phyloP scores from a whole-genome alignment of 768 basidiomycete species.

The Dacryopinax spathularia region DNA sequence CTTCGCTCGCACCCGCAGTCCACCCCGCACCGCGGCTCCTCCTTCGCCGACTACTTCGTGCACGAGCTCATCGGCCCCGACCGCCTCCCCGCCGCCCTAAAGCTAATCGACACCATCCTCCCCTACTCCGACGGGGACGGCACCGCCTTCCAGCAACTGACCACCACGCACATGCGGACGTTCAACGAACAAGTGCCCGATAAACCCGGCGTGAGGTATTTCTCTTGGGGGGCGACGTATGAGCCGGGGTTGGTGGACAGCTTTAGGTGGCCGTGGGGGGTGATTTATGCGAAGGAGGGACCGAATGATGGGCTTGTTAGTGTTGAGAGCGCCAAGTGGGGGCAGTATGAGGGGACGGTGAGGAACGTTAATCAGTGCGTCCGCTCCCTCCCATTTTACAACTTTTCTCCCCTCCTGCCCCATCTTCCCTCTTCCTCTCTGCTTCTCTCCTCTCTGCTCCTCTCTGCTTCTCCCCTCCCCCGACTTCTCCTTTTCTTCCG shows the following conservation, averaged over 20 bases:
- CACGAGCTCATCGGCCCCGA: conserved; percentile 33
- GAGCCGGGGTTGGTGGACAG: conserved; percentile 75
- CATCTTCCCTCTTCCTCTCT: neutral
- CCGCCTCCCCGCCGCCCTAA: conserved; percentile 27
- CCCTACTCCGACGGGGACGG: conserved; percentile 93
- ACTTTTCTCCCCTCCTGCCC: neutral
- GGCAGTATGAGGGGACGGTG: conserved; percentile 88
- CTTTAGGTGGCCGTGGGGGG: conserved; percentile 51
- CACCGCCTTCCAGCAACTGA: conserved; percentile 80
- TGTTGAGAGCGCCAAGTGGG: conserved; percentile 80
- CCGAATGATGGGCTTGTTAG: conserved; percentile 91
- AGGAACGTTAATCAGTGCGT: conserved; percentile 83
- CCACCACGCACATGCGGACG: conserved; percentile 64
- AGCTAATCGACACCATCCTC: conserved; percentile 49
- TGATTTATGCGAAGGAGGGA: conserved; percentile 75
- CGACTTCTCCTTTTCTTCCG: neutral
- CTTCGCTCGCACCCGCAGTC: no score
- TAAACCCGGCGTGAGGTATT: conserved; percentile 66
- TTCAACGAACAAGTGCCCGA: conserved; percentile 85
- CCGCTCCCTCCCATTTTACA: conserved; percentile 16
- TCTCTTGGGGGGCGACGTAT: conserved; percentile 89
- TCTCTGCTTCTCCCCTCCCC: neutral
- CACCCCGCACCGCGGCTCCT: conserved; percentile 84
- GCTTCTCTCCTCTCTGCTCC: neutral
- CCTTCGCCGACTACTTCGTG: conserved; percentile 86